Percentiles rank a stretch among this genome's conserved stretches.
phyloP scores from a whole-genome alignment of 495 filamentous ascomycete species.

The Penicillium paradoxum region DNA sequence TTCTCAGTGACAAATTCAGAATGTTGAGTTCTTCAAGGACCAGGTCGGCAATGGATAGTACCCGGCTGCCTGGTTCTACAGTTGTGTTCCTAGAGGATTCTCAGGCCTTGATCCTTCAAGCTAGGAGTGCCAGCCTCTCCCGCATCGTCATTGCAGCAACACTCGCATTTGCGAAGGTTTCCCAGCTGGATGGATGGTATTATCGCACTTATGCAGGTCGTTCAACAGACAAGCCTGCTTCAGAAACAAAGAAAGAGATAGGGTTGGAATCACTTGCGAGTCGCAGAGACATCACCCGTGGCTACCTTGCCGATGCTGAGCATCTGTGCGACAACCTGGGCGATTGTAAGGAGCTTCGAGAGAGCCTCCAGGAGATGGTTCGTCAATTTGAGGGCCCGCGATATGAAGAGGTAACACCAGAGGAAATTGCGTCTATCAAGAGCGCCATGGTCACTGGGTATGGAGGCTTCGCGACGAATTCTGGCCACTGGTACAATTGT shows the following conservation, averaged over 20 bases:
- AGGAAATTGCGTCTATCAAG: conserved; percentile 12
- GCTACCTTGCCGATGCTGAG: neutral
- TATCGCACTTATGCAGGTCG: conserved; percentile 1
- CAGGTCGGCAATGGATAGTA: too few relatives aligned
- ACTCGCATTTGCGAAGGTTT: conserved; percentile 6
- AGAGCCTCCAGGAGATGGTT: conserved; percentile 8
- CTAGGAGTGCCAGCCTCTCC: conserved; percentile 4
- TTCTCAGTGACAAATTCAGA: neutral
- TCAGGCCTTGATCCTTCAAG: conserved; percentile 9
- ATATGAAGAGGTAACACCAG: conserved; percentile 8
- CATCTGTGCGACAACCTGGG: conserved; percentile 7
- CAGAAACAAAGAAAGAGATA: too few relatives aligned
- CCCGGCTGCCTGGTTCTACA: neutral
- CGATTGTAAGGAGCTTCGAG: conserved; percentile 3
- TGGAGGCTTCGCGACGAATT: conserved; percentile 12
- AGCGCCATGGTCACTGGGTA: conserved; percentile 11
- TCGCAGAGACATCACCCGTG: neutral
- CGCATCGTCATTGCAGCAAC: conserved; percentile 10
- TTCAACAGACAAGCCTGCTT: neutral
- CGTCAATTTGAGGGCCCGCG: conserved; percentile 6
- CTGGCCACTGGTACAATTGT: conserved; percentile 20
- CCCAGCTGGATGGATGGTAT: conserved; percentile 8
- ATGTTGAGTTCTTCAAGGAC: neutral
- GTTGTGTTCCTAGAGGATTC: neutral
- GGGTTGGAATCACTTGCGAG: neutral